Base-by-base conservation (phyloP, 2,329 filamentous ascomycete genomes). In the Stemphylium beticola region DNA sequence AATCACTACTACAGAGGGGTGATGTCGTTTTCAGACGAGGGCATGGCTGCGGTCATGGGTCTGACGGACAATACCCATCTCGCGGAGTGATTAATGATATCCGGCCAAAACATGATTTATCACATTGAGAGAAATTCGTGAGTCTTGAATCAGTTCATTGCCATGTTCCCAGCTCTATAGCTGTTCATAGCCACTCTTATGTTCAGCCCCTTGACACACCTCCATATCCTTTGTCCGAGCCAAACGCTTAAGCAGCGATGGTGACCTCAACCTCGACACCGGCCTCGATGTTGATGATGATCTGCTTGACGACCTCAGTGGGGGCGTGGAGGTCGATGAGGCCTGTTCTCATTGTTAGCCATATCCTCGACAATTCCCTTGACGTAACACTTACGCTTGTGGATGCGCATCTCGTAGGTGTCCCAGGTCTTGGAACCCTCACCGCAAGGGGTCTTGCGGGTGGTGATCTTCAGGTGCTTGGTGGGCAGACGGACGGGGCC, bases 401-500 rank as follows among this genome's bases (percentile, higher is more conserved):
- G 92, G 80, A 97, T 96, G 84, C 93, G 90, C 92, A 99, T 96
- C 89, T 99, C 93, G 82, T 85, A 99, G 81, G 86, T 88, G 81
- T 98, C 95, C 95, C 95, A 99, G 78, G 95, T 99, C 92, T 99
- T 99, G 82, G 90, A 96, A 84, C 95, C 95, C 88, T 99, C 95
- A 90, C 95, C 95, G 83, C 91, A 95, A 80, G 95, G 95, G 67
- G 95, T 98, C 90, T 99, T 99, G 78, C 95, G 90, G 85, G 95
- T 96, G 79, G 91, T 92, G 85, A 96, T 87, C 86, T 95, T 92
- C 76, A 98, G 87, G 79, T 87, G 91, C 89, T 97, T 96, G 85
- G 93, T 97, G 74, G 95, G 92, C 75, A 97, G 90, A 77, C 93
- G 92, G 81, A 98, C 93, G 78, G 93, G 92, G 77, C 95, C 93